Conservation (phyloP, 495 filamentous ascomycete species). For the Durotheca rogersii region DNA sequence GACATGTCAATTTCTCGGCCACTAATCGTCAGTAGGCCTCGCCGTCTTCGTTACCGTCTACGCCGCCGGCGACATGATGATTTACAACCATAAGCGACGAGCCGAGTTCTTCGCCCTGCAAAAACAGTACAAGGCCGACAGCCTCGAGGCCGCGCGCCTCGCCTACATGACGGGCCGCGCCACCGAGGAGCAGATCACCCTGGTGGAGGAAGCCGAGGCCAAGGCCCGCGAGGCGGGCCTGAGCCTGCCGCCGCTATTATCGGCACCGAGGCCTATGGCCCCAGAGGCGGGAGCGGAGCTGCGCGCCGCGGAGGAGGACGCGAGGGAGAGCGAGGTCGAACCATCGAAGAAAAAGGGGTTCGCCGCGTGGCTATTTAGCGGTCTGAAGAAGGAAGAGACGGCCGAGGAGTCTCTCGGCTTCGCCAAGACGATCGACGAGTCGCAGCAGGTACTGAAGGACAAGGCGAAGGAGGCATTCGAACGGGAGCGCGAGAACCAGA, state of each 20-base stretch:
- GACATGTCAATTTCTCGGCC: neutral
- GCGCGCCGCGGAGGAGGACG: neutral
- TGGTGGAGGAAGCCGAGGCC: slow-evolving; percentile 49
- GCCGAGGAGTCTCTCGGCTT: slow-evolving; percentile 36
- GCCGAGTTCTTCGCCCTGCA: slow-evolving; percentile 67
- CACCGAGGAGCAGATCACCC: slow-evolving; percentile 54
- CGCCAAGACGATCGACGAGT: slow-evolving; percentile 18
- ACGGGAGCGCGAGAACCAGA: slow-evolving; percentile 51
- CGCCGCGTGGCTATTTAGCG: slow-evolving; percentile 42
- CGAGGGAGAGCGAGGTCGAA: slow-evolving; percentile 43
- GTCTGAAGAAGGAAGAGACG: slow-evolving; percentile 62
- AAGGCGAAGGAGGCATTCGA: slow-evolving; percentile 52
- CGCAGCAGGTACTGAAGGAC: slow-evolving; percentile 19
- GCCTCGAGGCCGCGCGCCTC: slow-evolving; percentile 55
- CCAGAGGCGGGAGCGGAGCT: neutral
- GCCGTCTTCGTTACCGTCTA: slow-evolving; percentile 73
- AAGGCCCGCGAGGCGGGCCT: slow-evolving; percentile 34
- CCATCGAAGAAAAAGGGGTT: slow-evolving; percentile 35
- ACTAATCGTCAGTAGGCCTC: slow-evolving; percentile 56
- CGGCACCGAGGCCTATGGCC: slow-evolving; percentile 5
- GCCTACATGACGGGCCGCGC: slow-evolving; percentile 64
- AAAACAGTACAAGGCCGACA: slow-evolving; percentile 54
- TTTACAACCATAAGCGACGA: slow-evolving; percentile 74
- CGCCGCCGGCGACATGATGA: slow-evolving; percentile 80
- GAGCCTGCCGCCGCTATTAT: slow-evolving; percentile 40